Conservation (phyloP, 306 rosid species). For the Carpinus fangiana region DNA sequence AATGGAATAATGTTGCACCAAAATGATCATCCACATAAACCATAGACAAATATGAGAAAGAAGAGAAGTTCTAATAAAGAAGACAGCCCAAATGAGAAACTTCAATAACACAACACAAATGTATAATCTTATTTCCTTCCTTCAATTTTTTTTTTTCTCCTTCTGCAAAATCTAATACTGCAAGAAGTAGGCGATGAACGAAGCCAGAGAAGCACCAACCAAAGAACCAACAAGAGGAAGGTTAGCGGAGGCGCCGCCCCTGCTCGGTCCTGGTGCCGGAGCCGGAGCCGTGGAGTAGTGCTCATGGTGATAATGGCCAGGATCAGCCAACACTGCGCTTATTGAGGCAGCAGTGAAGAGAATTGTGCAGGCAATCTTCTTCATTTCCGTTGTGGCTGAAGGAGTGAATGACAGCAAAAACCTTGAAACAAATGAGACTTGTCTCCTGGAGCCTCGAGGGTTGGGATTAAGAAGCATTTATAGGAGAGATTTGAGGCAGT, state of each 20-base stretch:
- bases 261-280: neutral
- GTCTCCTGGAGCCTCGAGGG: too few species aligned
- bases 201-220: constrained; percentile 3
- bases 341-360: constrained; percentile 1
- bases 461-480: too few species aligned
- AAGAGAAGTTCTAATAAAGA: too few species aligned
- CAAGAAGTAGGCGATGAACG: neutral
- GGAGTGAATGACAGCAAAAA: too few species aligned
- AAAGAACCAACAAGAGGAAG: neutral
- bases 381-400: neutral
- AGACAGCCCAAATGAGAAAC: too few species aligned
- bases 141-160: neutral
- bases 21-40: neutral
- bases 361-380: neutral
- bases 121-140: too few species aligned
- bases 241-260: neutral
- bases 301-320: neutral
- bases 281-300: neutral
- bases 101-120: too few species aligned
- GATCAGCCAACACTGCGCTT: neutral
- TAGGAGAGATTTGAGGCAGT: too few species aligned
- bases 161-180: too few species aligned
- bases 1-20: neutral
- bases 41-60: too few species aligned
- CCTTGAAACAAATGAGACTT: too few species aligned